A percentile compares a stretch with the other conserved stretches of the same genome.
These are phyloP conservation scores for Trichoderma sp. DNA, from an alignment of 2,329 filamentous ascomycete genomes.

Conservation along the genomic window DNA sequence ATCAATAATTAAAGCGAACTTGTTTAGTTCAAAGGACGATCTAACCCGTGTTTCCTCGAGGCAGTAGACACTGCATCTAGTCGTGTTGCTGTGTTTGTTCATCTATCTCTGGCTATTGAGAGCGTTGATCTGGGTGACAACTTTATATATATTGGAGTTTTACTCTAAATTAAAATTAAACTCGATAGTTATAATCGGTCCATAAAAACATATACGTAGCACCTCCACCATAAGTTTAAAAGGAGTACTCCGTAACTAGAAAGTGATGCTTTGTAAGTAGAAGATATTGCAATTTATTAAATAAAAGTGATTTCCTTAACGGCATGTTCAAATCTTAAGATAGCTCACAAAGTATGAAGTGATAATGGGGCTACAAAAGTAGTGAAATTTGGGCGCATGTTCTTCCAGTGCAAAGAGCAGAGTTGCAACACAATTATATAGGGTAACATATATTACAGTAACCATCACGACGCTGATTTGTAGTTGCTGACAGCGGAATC, in stretches of 20 bases:
- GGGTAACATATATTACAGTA: accelerated
- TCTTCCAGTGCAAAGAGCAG: background rate
- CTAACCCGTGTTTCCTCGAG: no score
- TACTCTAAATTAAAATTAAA: no score
- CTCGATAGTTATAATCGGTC: no score
- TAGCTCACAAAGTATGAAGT: no score
- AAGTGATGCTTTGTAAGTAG: no score
- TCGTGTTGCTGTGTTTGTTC: no score
- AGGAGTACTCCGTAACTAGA: background rate
- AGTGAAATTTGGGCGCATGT: background rate
- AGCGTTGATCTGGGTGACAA: background rate
- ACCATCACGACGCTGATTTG: background rate
- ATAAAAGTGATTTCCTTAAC: no score
- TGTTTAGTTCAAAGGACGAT: no score
- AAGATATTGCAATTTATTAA: no score
- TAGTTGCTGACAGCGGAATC: background rate
- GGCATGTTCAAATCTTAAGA: background rate
- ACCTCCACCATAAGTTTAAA: accelerated
- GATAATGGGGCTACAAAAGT: no score
- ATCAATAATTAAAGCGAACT: background rate
- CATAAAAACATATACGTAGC: background rate
- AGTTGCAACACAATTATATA: background rate
- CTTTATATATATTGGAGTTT: background rate
- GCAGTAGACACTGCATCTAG: no score
- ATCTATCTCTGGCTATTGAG: background rate